A percentile compares a stretch with the other conserved stretches of the same genome.
Conservation (phyloP, 106 monocot genomes). For the Vanilla planifolia region DNA sequence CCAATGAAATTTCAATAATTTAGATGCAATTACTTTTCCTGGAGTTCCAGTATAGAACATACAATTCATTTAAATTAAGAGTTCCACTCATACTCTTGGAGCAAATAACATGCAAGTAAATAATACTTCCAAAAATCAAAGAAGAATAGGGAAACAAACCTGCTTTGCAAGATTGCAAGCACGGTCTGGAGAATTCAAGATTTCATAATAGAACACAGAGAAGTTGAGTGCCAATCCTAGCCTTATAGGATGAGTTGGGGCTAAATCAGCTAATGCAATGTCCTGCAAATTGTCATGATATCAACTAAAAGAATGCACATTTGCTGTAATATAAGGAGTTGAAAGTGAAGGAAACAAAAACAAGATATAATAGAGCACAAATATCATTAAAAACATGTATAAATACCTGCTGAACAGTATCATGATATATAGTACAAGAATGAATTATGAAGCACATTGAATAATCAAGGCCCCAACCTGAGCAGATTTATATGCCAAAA, state of each 20-base stretch:
- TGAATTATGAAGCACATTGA: background rate
- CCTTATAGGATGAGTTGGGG: constrained; percentile 39
- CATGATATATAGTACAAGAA: too few species aligned
- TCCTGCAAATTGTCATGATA: constrained; percentile 11
- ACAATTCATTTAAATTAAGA: too few species aligned
- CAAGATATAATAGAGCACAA: background rate
- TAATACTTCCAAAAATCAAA: background rate
- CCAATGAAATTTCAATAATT: too few species aligned
- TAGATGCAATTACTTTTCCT: too few species aligned
- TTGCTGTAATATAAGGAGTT: background rate
- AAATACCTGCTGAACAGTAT: background rate
- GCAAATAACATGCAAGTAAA: too few species aligned
- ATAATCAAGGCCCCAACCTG: constrained; percentile 12
- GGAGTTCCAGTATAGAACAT: too few species aligned
- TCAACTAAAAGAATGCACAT: background rate
- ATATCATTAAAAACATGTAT: background rate
- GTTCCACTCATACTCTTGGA: too few species aligned
- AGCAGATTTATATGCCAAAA: constrained; percentile 38
- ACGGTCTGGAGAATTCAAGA: constrained; percentile 31
- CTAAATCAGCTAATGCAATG: constrained; percentile 31
- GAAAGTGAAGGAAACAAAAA: background rate
- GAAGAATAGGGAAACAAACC: constrained; percentile 7
- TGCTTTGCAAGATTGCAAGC: constrained; percentile 41
- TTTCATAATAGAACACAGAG: constrained; percentile 36
- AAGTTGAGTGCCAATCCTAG: constrained; percentile 34